Percentiles rank a stretch among this genome's conserved stretches.
These are phyloP conservation scores for Candida qinlingensis DNA, from an alignment of 805 yeast species.

Conservation along the genomic window DNA sequence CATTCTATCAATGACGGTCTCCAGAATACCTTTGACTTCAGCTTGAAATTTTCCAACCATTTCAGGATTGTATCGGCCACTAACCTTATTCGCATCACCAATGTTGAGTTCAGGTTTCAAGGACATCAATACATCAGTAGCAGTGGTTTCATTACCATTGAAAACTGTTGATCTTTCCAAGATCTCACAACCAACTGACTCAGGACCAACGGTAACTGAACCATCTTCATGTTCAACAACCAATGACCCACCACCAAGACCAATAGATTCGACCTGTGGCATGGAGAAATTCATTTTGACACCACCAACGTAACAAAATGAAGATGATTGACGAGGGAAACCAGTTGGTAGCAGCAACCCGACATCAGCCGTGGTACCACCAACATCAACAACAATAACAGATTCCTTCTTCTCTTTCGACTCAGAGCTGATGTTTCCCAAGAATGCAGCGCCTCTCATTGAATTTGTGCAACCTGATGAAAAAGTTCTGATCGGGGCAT, in stretches of 20 bases:
- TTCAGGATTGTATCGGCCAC: constrained; percentile 17
- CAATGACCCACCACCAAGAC: constrained; percentile 46
- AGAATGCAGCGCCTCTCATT: constrained; percentile 42
- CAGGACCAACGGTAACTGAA: constrained; percentile 39
- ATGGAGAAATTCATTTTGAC: constrained; percentile 44
- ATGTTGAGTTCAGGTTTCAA: constrained; percentile 12
- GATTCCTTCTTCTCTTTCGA: constrained; percentile 14
- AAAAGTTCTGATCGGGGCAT: constrained; percentile 41
- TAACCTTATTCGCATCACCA: constrained; percentile 16
- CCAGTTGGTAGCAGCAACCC: constrained; percentile 41
- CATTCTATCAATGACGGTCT: constrained; percentile 39
- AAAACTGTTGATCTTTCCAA: constrained; percentile 31
- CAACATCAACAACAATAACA: constrained; percentile 41
- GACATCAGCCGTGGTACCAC: constrained; percentile 49
- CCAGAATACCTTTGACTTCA: constrained; percentile 17
- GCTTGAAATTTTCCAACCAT: constrained; percentile 15
- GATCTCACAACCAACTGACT: constrained; percentile 39
- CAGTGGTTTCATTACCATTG: constrained; percentile 37
- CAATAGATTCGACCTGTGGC: constrained; percentile 46
- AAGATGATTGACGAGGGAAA: constrained; percentile 42
- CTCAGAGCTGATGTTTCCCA: constrained; percentile 21
- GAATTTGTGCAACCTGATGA: constrained; percentile 46
- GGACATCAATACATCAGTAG: constrained; percentile 34
- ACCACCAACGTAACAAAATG: constrained; percentile 40
- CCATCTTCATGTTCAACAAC: constrained; percentile 26